Evolutionary conservation across 768 basidiomycete species (phyloP), one percentile per base, ranked within the genome.

Genomic region (Mycena maculata): DNA sequence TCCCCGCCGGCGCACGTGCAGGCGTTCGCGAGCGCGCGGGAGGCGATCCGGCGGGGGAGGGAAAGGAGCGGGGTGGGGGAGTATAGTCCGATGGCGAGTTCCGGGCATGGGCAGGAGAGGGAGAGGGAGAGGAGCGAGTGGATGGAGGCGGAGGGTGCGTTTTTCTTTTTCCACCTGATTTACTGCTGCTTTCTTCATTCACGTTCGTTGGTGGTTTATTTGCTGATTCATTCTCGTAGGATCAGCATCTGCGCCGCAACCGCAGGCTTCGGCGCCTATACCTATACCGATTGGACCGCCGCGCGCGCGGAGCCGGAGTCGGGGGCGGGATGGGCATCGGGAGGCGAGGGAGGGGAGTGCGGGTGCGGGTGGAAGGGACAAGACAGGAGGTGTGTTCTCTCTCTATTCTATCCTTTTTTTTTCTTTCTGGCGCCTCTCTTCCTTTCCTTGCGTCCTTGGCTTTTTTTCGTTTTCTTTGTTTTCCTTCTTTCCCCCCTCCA

Each of bases 1-100:
- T 7, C 8, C 33, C 61, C 69, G 18, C 27, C 31, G 13, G 57
- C 59, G 25, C 61, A 67, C 27, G 25, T 38, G 11, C 65, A 60
- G 52, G 65, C 69, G 38, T 67, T 70, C 45, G 69, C 69, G 50
- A 60, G 52, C 25, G 69, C 69, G 28, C 49, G 69, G 60, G 69
- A 62, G 38, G 65, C 53, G 48, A 70, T 70, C 18, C 0, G 65
- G 47, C 22, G 69, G 45, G 69, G 69, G 50, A 16, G 69, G 61
- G 69, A 70, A 53, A 13, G 60, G 45, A 63, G 54, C 11, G 57
- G 41, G 23, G 36, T 49, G 13, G 47, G n/a, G 30, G 38, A 22
- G 20, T 41, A 23, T 6, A 33, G 44, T 38, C n/a, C n/a, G n/a
- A 33, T 16, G 23, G 20, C 1, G 39, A 36, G 31, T 55, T 1